Base-by-base conservation (phyloP, 257 asterid species). In the Lantana camara region DNA sequence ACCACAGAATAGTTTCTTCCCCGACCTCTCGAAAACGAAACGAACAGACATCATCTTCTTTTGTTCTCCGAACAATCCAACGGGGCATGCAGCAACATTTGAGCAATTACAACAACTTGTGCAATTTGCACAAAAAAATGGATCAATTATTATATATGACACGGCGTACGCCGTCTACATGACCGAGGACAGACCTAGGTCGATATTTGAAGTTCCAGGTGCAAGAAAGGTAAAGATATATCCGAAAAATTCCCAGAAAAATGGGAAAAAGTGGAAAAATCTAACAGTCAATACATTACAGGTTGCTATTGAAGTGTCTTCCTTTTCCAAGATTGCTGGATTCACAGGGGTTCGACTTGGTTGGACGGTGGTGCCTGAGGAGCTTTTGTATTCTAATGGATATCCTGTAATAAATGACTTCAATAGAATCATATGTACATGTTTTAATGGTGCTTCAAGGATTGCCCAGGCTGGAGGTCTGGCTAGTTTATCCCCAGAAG, bases 321-420 rank as follows among this genome's bases (percentile, higher is more conserved):
- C 93, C 49, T 85, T 80, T 72, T 82, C 89, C 27, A 82, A 85
- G 81, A 57, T 78, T 6, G 93, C 79, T n/a, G 93, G 93, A 29
- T 85, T 85, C 72, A 85, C 89, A 0, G 93, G 89, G 1, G 81
- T 85, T 14, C 85, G 89, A 21, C 85, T 82, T 0, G 93, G 93
- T 46, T 85, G 93, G 89, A 85, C 85, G 1, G 83, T 85, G 68
- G 93, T 85, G 15, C 93, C 93, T 0, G 81, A 85, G 23, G 93
- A 80, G 32, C 85, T 85, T 41, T 19, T 68, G 6, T 82, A 75
- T 37, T 73, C 81, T 0, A 68, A 76, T 54, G 89, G 93, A 10
- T 76, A 67, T 52, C 83, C 85, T 4, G 85, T 85, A 40, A 77
- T 73, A 57, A 72, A 69, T 3, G 93, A 85, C 70, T 82, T 75